A percentile compares a stretch with the other conserved stretches of the same genome.
These are phyloP conservation scores for Cryptococcus jaspeensis DNA, from an alignment of 1,284 basidiomycete genomes.

Conservation along the genomic window DNA sequence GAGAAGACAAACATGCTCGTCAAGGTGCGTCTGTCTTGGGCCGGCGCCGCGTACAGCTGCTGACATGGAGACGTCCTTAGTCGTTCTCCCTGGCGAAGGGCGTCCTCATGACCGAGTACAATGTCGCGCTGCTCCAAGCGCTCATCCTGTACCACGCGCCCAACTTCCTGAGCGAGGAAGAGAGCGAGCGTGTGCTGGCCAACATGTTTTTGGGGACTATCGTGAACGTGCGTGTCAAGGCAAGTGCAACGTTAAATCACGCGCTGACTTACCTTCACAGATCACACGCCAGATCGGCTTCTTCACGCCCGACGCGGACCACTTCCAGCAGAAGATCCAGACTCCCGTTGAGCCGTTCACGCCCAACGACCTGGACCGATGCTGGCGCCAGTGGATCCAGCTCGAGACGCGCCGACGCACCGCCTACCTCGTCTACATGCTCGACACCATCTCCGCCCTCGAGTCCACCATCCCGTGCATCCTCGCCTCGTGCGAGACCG, in stretches of 20 bases:
- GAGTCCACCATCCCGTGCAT: constrained; percentile 51
- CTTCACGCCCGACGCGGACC: constrained; percentile 46
- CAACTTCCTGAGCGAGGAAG: constrained; percentile 48
- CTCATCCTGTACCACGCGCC: constrained; percentile 52
- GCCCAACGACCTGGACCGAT: constrained; percentile 40
- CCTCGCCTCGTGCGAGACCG: constrained; percentile 45
- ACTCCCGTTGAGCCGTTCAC: constrained; percentile 35
- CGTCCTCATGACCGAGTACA: constrained; percentile 51
- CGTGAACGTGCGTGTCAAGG: constrained; percentile 38
- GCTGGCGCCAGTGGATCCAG: constrained; percentile 53
- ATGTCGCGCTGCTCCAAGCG: constrained; percentile 51
- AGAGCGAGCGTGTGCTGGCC: constrained; percentile 45
- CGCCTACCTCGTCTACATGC: constrained; percentile 52
- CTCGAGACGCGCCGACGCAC: constrained; percentile 51
- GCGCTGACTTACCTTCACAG: constrained; percentile 19
- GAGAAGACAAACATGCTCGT: constrained; percentile 55
- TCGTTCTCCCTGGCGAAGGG: constrained; percentile 48
- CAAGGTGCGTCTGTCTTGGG: constrained; percentile 30
- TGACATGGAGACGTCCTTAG: constrained; percentile 21
- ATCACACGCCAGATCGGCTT: constrained; percentile 52
- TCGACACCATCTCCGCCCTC: constrained; percentile 52
- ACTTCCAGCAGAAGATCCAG: constrained; percentile 28
- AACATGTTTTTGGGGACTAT: constrained; percentile 51
- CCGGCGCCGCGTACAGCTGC: not conserved
- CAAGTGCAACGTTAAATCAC: not conserved